These are phyloP conservation scores for Plasmopara muralis DNA, from an alignment of 352 stramenopile species.

Conservation along the genomic window DNA sequence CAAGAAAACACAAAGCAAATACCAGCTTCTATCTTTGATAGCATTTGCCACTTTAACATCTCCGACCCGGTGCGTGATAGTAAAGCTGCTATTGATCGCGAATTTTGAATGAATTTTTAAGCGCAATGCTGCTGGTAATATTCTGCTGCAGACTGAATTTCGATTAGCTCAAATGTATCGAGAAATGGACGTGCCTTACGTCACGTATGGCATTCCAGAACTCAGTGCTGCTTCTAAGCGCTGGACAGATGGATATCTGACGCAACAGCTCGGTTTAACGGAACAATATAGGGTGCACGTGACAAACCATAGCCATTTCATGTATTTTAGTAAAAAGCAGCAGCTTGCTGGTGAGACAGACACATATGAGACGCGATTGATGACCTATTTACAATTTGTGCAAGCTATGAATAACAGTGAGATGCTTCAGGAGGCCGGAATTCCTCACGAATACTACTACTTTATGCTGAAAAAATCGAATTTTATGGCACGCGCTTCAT, in stretches of 20 bases:
- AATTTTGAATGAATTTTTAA: background rate
- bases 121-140: slow-evolving; percentile 3
- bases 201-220: slow-evolving; percentile 87
- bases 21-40: slow-evolving; percentile 41
- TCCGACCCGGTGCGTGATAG: slow-evolving; percentile 34
- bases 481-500: slow-evolving; percentile 31
- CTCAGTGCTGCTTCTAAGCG: slow-evolving; percentile 55
- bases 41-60: slow-evolving; percentile 61
- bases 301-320: slow-evolving; percentile 89
- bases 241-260: slow-evolving; percentile 85
- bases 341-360: slow-evolving; percentile 25
- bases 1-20: slow-evolving; percentile 34
- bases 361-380: slow-evolving; percentile 44
- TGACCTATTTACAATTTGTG: slow-evolving; percentile 60
- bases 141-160: slow-evolving; percentile 49
- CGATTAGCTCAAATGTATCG: slow-evolving; percentile 86
- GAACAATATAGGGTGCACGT: slow-evolving; percentile 59
- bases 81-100: background rate
- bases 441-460: slow-evolving; percentile 42
- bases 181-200: slow-evolving; percentile 91
- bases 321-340: slow-evolving; percentile 84
- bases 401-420: slow-evolving; percentile 23
- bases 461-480: slow-evolving; percentile 51
- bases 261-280: slow-evolving; percentile 29
- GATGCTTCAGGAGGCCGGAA: slow-evolving; percentile 7